Conservation (phyloP, 257 asterid genomes). For the Salvia splendens region DNA sequence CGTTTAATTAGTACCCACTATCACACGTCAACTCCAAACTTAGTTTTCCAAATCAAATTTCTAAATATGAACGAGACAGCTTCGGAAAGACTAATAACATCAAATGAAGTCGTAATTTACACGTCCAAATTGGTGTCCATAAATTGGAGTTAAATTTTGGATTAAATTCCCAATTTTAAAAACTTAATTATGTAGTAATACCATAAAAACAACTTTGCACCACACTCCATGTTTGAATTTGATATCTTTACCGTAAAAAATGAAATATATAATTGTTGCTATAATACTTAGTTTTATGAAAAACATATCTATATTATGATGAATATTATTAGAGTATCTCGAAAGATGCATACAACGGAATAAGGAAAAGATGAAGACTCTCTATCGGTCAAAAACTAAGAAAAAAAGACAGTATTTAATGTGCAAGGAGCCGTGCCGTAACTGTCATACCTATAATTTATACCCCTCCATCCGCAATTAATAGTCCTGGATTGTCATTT, state of each 20-base stretch:
- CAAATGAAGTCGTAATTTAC: conserved; percentile 4
- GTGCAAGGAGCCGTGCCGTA: conserved; percentile 32
- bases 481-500: too few species aligned
- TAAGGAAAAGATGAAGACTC: neutral
- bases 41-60: conserved; percentile 17
- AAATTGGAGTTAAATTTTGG: neutral
- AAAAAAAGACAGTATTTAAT: neutral
- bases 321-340: neutral
- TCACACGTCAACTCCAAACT: conserved; percentile 18
- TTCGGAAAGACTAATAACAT: neutral
- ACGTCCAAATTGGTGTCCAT: conserved; percentile 24
- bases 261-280: neutral
- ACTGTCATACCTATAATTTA: conserved; percentile 1
- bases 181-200: too few species aligned
- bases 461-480: neutral
- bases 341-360: conserved; percentile 9
- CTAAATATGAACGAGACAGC: conserved; percentile 10
- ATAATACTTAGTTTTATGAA: neutral
- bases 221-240: neutral
- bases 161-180: too few species aligned
- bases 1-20: neutral
- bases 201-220: too few species aligned
- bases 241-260: neutral
- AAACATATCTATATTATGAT: neutral
- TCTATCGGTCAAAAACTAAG: neutral